phyloP scores from a whole-genome alignment of 768 basidiomycete species.

The Boletus tylopilopsis region DNA sequence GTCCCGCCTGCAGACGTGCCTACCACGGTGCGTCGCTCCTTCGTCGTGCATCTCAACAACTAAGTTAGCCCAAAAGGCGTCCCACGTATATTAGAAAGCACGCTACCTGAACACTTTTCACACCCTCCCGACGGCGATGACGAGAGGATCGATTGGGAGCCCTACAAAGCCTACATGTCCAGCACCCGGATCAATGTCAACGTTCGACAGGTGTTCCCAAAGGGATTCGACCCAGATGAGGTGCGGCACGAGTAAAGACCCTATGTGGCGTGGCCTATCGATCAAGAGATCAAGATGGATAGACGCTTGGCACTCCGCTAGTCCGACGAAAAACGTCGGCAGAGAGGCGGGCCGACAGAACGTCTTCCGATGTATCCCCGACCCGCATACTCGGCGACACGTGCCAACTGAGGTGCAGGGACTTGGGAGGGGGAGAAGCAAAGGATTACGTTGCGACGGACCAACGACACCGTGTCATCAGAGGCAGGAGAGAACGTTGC shows the following conservation, averaged over 20 bases:
- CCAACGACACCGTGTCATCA: conserved; percentile 26
- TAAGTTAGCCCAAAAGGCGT: conserved; percentile 50
- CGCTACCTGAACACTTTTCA: conserved; percentile 62
- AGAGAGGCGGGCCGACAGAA: neutral
- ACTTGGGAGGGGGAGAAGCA: neutral
- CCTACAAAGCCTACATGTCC: conserved; percentile 61
- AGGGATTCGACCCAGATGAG: conserved; percentile 58
- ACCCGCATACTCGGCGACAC: conserved; percentile 10
- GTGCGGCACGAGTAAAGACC: no score
- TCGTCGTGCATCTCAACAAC: neutral
- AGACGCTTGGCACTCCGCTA: neutral
- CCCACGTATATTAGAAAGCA: conserved; percentile 81
- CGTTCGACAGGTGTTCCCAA: conserved; percentile 84
- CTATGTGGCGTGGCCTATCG: conserved; percentile 4
- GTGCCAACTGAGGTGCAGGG: neutral
- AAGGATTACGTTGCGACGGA: conserved; percentile 6
- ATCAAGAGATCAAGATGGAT: neutral
- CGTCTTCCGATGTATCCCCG: conserved; percentile 10
- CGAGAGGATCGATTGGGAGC: conserved; percentile 47
- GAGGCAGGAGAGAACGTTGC: neutral
- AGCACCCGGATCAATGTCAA: conserved; percentile 86
- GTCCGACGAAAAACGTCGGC: neutral
- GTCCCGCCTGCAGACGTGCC: conserved; percentile 76
- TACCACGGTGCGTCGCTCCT: conserved; percentile 72
- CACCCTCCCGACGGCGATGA: conserved; percentile 23